Percentiles rank a stretch among this genome's conserved stretches.
Evolutionary conservation across 139 green algal genomes (phyloP).

Genomic region (Volvox africanus): DNA sequence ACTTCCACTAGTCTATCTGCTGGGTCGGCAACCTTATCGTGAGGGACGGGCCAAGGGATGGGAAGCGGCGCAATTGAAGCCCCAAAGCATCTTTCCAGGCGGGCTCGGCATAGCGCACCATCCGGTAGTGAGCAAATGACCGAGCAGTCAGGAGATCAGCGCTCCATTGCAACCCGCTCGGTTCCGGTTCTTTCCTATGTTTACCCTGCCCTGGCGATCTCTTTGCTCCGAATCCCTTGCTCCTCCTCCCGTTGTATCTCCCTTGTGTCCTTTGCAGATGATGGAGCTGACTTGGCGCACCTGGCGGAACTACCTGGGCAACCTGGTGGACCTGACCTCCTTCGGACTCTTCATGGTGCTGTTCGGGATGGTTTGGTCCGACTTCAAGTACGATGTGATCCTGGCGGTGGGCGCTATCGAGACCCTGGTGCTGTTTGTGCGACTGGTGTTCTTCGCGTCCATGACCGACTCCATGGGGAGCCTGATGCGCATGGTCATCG

Average conservation of each 20-base stretch:
- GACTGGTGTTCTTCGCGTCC: constrained; percentile 49
- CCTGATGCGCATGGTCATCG: constrained; percentile 52
- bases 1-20: too few species aligned
- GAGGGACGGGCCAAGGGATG: too few species aligned
- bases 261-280: neutral
- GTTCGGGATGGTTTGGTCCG: constrained; percentile 41
- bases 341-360: constrained; percentile 42
- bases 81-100: too few species aligned
- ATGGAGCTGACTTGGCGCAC: constrained; percentile 44
- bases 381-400: constrained; percentile 17
- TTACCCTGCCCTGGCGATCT: neutral
- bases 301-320: constrained; percentile 50
- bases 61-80: too few species aligned
- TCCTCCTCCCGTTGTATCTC: neutral
- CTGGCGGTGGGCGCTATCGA: constrained; percentile 33
- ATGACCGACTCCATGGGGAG: constrained; percentile 51
- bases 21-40: too few species aligned
- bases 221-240: neutral
- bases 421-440: constrained; percentile 44
- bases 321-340: constrained; percentile 44
- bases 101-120: too few species aligned
- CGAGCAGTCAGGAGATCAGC: too few species aligned
- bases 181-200: neutral
- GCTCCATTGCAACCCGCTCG: too few species aligned
- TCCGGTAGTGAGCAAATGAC: too few species aligned